A percentile compares a stretch with the other conserved stretches of the same genome.
Conservation (phyloP, 306 rosid species). For the Cucumis cinereus region DNA sequence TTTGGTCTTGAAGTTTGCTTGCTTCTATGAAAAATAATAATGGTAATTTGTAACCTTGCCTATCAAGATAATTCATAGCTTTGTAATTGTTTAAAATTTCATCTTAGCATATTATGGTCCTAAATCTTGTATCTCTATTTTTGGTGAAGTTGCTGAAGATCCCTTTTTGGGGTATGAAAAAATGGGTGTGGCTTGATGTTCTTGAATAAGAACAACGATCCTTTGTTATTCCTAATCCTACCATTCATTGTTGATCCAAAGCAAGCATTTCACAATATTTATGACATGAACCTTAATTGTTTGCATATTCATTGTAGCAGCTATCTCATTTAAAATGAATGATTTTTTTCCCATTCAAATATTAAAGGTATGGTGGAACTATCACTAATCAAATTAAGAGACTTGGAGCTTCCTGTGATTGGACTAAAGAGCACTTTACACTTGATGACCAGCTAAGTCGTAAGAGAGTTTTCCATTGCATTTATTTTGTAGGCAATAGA, state of each 20-base stretch:
- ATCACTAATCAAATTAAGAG: slow-evolving; percentile 93
- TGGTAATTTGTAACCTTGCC: not conserved
- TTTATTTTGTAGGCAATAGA: slow-evolving; percentile 20
- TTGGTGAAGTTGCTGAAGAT: not conserved
- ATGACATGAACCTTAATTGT: not conserved
- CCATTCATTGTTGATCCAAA: not conserved
- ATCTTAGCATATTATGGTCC: not conserved
- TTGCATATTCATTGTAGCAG: not conserved
- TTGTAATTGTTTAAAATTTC: not conserved
- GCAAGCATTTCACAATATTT: not conserved
- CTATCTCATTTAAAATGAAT: not conserved
- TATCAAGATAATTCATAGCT: not conserved
- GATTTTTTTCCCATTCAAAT: slow-evolving; percentile 2
- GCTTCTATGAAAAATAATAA: not conserved
- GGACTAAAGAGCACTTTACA: slow-evolving; percentile 91
- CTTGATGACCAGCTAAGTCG: slow-evolving; percentile 99
- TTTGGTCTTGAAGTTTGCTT: slow-evolving; percentile 8
- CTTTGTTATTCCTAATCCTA: not conserved
- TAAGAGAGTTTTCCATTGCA: slow-evolving; percentile 57
- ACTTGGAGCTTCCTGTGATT: slow-evolving; percentile 99
- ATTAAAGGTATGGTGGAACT: slow-evolving; percentile 79
- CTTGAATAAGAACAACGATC: not conserved
- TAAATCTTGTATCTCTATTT: not conserved
- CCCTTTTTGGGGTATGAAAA: not conserved
- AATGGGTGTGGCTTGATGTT: not conserved